These are phyloP conservation scores for Adansonia grandidieri DNA, from an alignment of 441 rosid genomes.

Conservation along the genomic window DNA sequence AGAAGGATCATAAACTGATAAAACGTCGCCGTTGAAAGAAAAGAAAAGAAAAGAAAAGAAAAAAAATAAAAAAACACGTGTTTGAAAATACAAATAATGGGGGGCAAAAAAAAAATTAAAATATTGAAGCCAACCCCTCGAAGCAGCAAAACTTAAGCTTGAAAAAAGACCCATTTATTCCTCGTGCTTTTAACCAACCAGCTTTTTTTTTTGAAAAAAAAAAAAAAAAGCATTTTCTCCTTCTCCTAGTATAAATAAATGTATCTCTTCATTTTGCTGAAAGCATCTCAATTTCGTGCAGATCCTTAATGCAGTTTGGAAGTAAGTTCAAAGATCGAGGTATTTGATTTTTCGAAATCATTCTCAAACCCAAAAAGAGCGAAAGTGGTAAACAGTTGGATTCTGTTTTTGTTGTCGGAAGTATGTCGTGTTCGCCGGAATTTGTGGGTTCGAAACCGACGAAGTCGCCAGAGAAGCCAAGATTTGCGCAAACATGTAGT, in stretches of 20 bases:
- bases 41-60: neutral
- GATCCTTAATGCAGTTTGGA: neutral
- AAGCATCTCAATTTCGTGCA: neutral
- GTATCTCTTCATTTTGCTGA: neutral
- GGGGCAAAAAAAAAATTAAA: neutral
- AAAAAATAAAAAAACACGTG: constrained; percentile 37
- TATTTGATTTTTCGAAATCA: neutral
- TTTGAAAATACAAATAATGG: constrained; percentile 25
- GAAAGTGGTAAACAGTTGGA: neutral
- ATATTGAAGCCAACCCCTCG: constrained; percentile 12
- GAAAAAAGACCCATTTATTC: constrained; percentile 42
- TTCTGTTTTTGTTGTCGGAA: constrained; percentile 14
- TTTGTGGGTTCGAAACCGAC: constrained; percentile 31
- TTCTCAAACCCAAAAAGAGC: neutral
- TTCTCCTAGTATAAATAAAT: neutral
- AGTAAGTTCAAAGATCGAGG: constrained; percentile 15
- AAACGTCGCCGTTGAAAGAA: constrained; percentile 21
- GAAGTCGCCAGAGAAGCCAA: constrained; percentile 46
- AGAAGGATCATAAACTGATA: neutral
- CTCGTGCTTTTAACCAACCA: constrained; percentile 45
- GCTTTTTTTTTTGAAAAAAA: neutral
- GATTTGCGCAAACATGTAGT: constrained; percentile 68
- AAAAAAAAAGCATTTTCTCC: neutral
- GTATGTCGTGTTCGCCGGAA: constrained; percentile 58
- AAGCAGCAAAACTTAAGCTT: constrained; percentile 33